Base-by-base conservation (phyloP, 2,329 filamentous ascomycete genomes). In the Claviceps capensis region DNA sequence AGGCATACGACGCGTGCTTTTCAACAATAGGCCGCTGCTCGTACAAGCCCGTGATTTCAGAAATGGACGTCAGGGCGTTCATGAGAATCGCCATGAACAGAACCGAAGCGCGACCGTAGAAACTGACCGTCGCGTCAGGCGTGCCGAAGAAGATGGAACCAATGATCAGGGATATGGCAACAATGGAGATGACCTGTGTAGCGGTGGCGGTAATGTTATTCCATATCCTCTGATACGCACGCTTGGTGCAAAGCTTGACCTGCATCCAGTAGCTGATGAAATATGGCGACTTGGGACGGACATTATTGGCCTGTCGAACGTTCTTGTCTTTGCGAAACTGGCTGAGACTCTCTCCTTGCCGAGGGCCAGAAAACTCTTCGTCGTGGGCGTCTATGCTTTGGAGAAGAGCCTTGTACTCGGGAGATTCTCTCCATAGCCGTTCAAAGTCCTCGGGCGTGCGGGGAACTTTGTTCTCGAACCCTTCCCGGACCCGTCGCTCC, bases 361-460 rank as follows among this genome's bases (percentile, higher is more conserved):
- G 62, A 37, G 72, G 67, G 19, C 71, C 58, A 0, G 72, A 72
- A 53, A 70, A 71, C 2, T 73, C 65, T 4, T 67, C 52, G 44
- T 80, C 71, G 52, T 81, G 73, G 0, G 66, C 62, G 2, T 72
- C 67, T 22, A 83, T 77, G n/a, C 82, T 74, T 2, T 60, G 56
- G 40, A 69, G 62, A 0, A 80, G 59, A 0, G 61, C 59, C 4
- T 62, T 55, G 54, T 66, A 76, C 51, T 78, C 72, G 0, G 65
- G 58, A 1, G 74, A 78, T 23, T 69, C 59, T 19, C 62, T 63
- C 73, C 74, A 76, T 50, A 67, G 67, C 1, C 55, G 52, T 55
- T 74, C 83, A 58, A 88, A 88, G 1, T 87, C 85, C 45, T 86
- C 82, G 0, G 85, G 74, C 0, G 83, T 87, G 2, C 82, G 74